phyloP scores from a whole-genome alignment of 2,329 filamentous ascomycete genomes.

The Fusarium zealandicum region DNA sequence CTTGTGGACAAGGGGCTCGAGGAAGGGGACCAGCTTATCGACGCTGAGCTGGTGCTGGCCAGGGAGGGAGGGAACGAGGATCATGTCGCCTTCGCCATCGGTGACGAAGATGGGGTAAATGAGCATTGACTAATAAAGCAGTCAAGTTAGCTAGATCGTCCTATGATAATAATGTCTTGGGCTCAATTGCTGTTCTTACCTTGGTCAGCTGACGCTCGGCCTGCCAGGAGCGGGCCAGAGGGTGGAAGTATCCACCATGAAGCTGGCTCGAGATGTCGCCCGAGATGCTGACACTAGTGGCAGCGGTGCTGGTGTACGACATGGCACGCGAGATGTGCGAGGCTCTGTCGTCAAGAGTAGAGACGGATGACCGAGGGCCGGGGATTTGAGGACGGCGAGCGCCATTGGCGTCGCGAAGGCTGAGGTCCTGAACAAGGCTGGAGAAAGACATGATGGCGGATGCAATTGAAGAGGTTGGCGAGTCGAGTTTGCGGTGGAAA shows the following conservation, averaged over 20 bases:
- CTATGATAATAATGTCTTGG: background rate
- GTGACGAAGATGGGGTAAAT: slow-evolving; percentile 98
- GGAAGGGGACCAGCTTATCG: slow-evolving; percentile 83
- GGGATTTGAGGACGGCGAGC: slow-evolving; percentile 54
- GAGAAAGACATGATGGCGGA: slow-evolving; percentile 67
- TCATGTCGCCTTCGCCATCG: slow-evolving; percentile 92
- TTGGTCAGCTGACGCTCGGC: slow-evolving; percentile 86
- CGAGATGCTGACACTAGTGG: slow-evolving; percentile 73
- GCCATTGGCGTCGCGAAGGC: slow-evolving; percentile 62
- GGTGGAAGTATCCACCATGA: slow-evolving; percentile 83
- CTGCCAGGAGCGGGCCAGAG: slow-evolving; percentile 81
- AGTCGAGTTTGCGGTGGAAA: slow-evolving; percentile 7
- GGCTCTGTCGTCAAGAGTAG: slow-evolving; percentile 65
- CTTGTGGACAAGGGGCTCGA: slow-evolving; percentile 86
- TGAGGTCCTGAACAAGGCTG: slow-evolving; percentile 70
- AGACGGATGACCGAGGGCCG: slow-evolving; percentile 55
- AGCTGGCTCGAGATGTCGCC: slow-evolving; percentile 84
- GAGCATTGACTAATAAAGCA: slow-evolving; percentile 80
- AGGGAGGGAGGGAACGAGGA: slow-evolving; percentile 86
- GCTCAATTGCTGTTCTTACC: slow-evolving; percentile 54
- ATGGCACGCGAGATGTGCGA: slow-evolving; percentile 69
- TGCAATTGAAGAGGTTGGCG: slow-evolving; percentile 14
- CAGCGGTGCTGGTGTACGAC: slow-evolving; percentile 71
- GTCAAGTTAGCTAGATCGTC: slow-evolving; percentile 20
- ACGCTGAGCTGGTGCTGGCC: slow-evolving; percentile 88